These are phyloP conservation scores for Pseudonectria buxi DNA, from an alignment of 2,329 filamentous ascomycete genomes.

Conservation along the genomic window DNA sequence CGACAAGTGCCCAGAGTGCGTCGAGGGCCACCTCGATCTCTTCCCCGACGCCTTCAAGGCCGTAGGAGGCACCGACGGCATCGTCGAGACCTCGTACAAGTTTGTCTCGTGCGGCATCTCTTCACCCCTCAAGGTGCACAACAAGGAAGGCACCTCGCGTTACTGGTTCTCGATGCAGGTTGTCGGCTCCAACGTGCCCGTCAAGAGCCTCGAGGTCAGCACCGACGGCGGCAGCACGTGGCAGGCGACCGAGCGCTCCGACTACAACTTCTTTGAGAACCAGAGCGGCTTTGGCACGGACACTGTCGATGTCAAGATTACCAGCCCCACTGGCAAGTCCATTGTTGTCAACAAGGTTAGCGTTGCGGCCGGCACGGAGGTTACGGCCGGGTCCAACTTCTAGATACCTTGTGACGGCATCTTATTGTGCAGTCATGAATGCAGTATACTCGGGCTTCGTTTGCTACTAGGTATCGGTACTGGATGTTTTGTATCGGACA, in stretches of 20 bases:
- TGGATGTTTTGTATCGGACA: not conserved
- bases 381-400: conserved; percentile 28
- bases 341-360: conserved; percentile 46
- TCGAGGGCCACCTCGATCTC: conserved; percentile 35
- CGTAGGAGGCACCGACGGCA: conserved; percentile 30
- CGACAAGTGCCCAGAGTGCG: conserved; percentile 39
- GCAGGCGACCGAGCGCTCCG: conserved; percentile 45
- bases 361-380: conserved; percentile 27
- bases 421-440: conserved; percentile 7
- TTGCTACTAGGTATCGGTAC: conserved; percentile 1
- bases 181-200: conserved; percentile 52
- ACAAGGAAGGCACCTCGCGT: conserved; percentile 37
- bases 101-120: conserved; percentile 36
- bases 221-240: conserved; percentile 53
- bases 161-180: conserved; percentile 48
- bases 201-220: conserved; percentile 53
- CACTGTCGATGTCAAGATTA: conserved; percentile 50
- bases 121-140: conserved; percentile 34
- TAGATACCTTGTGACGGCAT: no score
- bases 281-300: conserved; percentile 47
- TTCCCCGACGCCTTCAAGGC: conserved; percentile 36
- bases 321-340: conserved; percentile 42
- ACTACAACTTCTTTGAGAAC: conserved; percentile 59
- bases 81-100: conserved; percentile 29
- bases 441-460: no score